These are phyloP conservation scores for Achaetomium macrosporum DNA, from an alignment of 2,329 filamentous ascomycete species.

Conservation along the genomic window DNA sequence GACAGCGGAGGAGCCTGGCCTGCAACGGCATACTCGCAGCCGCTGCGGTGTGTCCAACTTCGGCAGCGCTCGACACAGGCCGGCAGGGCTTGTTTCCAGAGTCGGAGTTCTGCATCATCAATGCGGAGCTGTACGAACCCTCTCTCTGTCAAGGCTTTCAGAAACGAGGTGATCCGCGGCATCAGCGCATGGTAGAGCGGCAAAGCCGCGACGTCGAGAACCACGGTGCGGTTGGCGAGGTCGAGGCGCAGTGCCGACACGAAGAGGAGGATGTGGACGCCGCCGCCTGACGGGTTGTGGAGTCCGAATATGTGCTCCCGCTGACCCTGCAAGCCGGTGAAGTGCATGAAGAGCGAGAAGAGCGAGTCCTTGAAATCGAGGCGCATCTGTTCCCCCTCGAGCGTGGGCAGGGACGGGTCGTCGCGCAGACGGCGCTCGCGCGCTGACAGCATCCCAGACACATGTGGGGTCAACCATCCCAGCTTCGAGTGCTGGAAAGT, in stretches of 20 bases:
- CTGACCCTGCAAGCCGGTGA: not conserved
- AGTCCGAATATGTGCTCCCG: not conserved
- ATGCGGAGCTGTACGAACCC: slow-evolving; percentile 22
- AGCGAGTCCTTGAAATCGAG: slow-evolving; percentile 4
- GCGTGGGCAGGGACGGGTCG: not conserved
- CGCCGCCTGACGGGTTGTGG: not conserved
- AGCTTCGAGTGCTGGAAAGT: not conserved
- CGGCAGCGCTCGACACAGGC: slow-evolving; percentile 43
- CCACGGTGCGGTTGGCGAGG: not conserved
- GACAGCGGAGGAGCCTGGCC: not conserved
- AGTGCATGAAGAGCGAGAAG: not conserved
- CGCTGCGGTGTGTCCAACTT: slow-evolving; percentile 38
- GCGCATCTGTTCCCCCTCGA: not conserved
- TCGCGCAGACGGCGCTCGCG: not conserved
- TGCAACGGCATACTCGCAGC: not conserved
- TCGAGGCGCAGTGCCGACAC: not conserved
- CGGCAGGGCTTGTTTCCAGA: slow-evolving; percentile 43
- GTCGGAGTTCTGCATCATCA: slow-evolving; percentile 51
- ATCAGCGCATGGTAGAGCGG: too few relatives aligned
- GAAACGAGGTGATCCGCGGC: too few relatives aligned
- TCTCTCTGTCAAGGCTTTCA: too few relatives aligned
- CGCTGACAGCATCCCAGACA: not conserved
- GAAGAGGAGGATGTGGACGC: not conserved
- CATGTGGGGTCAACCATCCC: too few relatives aligned
- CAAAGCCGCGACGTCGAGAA: not conserved